Evolutionary conservation across 352 stramenopile species (phyloP), one percentile per base, ranked within the genome.

Genomic region (Phytophthora brassicae): DNA sequence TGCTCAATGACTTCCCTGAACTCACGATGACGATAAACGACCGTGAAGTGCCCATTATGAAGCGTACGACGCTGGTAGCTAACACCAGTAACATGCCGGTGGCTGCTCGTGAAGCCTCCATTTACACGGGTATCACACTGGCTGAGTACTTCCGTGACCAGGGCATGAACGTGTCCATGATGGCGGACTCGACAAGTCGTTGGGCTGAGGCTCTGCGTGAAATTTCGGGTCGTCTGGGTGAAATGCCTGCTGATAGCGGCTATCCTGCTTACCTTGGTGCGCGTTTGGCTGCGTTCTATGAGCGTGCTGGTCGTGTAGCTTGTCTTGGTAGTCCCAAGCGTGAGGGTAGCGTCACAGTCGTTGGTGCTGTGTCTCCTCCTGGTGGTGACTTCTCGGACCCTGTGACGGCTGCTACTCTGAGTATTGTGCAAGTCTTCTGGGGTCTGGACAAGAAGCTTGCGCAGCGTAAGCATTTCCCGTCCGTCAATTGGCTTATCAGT

Each of bases 51-150:
- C 96, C 96, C 50, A 99, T 99, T 82, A 99, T 99, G 98, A 99
- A 99, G 83, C 96, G 98, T 63, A 99, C 97, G 36, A 98, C 95
- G 41, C 81, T 99, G 26, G 97, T 99, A 51, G 97, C 97, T 52
- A 99, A 99, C 83, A 99, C 98, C n/a, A 99, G 95, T 78, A 99
- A 99, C 91, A 99, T 99, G 98, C 98, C 98, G 46, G 98, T 99
- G 70, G 98, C 98, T 47, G 98, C 98, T 23, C 96, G 98, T 84
- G 98, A 99, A 80, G 98, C 98, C 24, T 99, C 94, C 31, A 99
- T 99, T 70, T 99, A 99, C 89, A 99, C 98, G 43, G 91, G 93
- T 46, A 99, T 99, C 65, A 99, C 97, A 42, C 83, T 99, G 38
- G 95, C 97, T 45, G 96, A 99, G 79, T 99, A 99, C 82, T 99